phyloP scores from a whole-genome alignment of 805 yeast species.

The Candida loeiensis region DNA sequence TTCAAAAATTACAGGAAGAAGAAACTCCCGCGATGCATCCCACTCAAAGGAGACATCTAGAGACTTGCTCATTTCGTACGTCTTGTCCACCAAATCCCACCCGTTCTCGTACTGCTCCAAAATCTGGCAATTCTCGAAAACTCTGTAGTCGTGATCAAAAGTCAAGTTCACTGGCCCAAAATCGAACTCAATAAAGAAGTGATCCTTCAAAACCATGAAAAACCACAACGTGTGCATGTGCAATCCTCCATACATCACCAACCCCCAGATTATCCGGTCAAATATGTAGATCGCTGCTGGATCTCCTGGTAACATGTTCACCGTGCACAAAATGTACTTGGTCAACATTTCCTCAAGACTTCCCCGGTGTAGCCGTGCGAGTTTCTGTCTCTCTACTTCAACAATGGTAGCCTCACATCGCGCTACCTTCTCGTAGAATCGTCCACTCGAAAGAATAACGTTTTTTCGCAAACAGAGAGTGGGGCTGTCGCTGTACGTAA shows the following conservation, averaged over 20 bases:
- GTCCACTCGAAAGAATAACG: constrained; percentile 14
- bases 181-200: constrained; percentile 20
- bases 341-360: constrained; percentile 34
- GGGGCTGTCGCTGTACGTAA: background rate
- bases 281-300: constrained; percentile 28
- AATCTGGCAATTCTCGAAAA: constrained; percentile 13
- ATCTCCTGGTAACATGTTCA: constrained; percentile 35
- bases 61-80: constrained; percentile 11
- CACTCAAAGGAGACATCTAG: constrained; percentile 13
- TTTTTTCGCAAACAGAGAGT: background rate
- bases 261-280: constrained; percentile 40
- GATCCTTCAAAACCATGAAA: constrained; percentile 35
- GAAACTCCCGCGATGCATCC: constrained; percentile 13
- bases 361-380: constrained; percentile 5
- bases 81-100: constrained; percentile 16
- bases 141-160: constrained; percentile 27
- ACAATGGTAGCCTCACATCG: constrained; percentile 5
- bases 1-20: constrained; percentile 23
- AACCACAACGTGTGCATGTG: constrained; percentile 42
- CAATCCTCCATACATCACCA: constrained; percentile 43
- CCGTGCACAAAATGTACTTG: constrained; percentile 34
- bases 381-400: background rate
- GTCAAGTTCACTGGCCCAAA: constrained; percentile 17
- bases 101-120: constrained; percentile 15
- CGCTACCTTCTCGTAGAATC: constrained; percentile 20